phyloP scores from a whole-genome alignment of 78 protist species.

The Planoprotostelium fungivorum region DNA sequence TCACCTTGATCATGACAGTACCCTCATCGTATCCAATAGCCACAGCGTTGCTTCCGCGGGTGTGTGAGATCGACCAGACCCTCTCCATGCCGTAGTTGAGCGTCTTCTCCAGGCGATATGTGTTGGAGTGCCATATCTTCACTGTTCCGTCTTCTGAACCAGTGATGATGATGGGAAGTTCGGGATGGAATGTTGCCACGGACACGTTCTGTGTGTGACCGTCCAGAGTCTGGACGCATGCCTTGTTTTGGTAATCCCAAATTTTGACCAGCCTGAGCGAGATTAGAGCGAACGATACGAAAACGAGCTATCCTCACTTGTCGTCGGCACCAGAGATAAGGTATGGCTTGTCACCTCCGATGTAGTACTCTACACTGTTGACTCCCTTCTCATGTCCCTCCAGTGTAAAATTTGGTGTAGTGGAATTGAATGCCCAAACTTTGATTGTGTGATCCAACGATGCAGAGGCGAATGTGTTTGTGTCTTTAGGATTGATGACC shows the following conservation, averaged over 20 bases:
- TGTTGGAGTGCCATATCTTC: slow-evolving; percentile 88
- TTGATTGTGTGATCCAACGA: slow-evolving; percentile 95
- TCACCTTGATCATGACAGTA: slow-evolving; percentile 77
- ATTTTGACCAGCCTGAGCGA: slow-evolving; percentile 60
- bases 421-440: slow-evolving; percentile 86
- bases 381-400: slow-evolving; percentile 98
- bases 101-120: slow-evolving; percentile 89
- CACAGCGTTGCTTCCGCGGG: slow-evolving; percentile 67
- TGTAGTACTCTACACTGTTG: slow-evolving; percentile 92
- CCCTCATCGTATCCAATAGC: slow-evolving; percentile 96
- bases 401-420: slow-evolving; percentile 91
- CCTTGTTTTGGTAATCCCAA: slow-evolving; percentile 97
- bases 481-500: slow-evolving; percentile 96
- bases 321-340: slow-evolving; percentile 98
- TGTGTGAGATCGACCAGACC: slow-evolving; percentile 85
- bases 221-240: slow-evolving; percentile 91
- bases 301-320: slow-evolving; percentile 8
- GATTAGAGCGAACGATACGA: background rate
- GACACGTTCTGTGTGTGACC: slow-evolving; percentile 92
- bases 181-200: slow-evolving; percentile 92
- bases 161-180: slow-evolving; percentile 92
- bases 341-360: slow-evolving; percentile 95
- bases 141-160: slow-evolving; percentile 91
- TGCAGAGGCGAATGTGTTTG: slow-evolving; percentile 95
- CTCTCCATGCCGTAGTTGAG: slow-evolving; percentile 92